Evolutionary conservation across 2,329 filamentous ascomycete genomes (phyloP).

Genomic region (Cytospora piceicola): DNA sequence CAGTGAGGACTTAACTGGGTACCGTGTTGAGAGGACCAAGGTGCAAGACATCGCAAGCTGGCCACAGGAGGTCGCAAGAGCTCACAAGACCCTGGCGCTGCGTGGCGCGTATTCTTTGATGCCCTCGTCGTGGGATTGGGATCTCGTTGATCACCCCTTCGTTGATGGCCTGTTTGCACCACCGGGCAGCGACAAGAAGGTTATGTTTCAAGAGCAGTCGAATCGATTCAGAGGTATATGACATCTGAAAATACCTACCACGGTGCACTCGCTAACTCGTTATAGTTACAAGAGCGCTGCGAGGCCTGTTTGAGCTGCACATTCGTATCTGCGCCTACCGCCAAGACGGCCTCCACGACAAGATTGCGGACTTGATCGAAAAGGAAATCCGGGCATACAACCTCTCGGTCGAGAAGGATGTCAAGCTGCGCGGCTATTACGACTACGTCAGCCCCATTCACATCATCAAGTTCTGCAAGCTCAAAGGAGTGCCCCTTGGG

Average conservation of each 20-base stretch:
- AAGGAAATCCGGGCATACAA: constrained; percentile 40
- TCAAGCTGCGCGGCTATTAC: constrained; percentile 34
- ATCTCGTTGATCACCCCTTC: constrained; percentile 41
- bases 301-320: constrained; percentile 41
- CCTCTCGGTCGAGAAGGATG: constrained; percentile 40
- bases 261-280: constrained; percentile 1
- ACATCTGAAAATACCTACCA: background rate
- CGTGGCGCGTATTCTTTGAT: constrained; percentile 43
- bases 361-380: constrained; percentile 37
- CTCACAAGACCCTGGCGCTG: constrained; percentile 42
- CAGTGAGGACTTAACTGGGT: constrained; percentile 10
- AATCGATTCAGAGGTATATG: constrained; percentile 38
- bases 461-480: constrained; percentile 15
- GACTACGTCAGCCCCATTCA: constrained; percentile 28
- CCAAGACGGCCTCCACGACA: constrained; percentile 36
- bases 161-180: constrained; percentile 40
- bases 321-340: constrained; percentile 39
- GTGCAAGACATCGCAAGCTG: constrained; percentile 35
- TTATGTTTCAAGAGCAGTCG: constrained; percentile 36
- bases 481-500: background rate
- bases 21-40: constrained; percentile 25
- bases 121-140: constrained; percentile 39
- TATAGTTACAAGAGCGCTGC: constrained; percentile 41
- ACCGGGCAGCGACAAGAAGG: constrained; percentile 31
- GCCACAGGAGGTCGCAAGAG: constrained; percentile 39